Percentiles rank a stretch among this genome's conserved stretches.
Conservation (phyloP, 2,329 filamentous ascomycete genomes). For the Pseudodiploospora longispora region DNA sequence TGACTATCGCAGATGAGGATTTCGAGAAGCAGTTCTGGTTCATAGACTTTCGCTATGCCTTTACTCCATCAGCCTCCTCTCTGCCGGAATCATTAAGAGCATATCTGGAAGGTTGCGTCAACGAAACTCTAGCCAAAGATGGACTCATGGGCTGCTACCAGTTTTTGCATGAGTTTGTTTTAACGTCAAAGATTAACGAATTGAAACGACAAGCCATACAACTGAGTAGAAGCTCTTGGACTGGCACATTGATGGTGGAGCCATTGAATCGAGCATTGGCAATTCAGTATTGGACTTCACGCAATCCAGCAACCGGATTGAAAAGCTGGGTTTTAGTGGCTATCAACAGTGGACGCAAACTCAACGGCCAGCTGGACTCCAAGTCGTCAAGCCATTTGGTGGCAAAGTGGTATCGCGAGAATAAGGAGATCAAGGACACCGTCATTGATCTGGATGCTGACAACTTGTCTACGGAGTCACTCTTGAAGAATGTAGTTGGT, state of each 20-base stretch:
- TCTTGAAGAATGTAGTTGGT: constrained; percentile 68
- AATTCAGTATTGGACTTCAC: constrained; percentile 82
- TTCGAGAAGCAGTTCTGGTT: constrained; percentile 83
- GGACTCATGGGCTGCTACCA: constrained; percentile 76
- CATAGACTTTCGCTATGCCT: constrained; percentile 81
- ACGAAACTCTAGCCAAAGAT: constrained; percentile 59
- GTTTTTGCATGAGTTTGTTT: constrained; percentile 75
- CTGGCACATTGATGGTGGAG: constrained; percentile 68
- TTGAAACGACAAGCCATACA: constrained; percentile 69
- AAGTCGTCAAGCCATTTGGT: constrained; percentile 47
- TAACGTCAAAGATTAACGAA: constrained; percentile 85
- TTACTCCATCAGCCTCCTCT: constrained; percentile 56
- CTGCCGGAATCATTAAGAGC: constrained; percentile 56
- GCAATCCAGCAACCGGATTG: constrained; percentile 39
- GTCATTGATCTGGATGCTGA: constrained; percentile 59
- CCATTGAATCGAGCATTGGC: constrained; percentile 72
- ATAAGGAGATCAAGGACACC: constrained; percentile 62
- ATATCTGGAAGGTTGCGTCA: constrained; percentile 63
- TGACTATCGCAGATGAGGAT: constrained; percentile 84
- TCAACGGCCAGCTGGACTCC: constrained; percentile 28
- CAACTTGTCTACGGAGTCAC: constrained; percentile 62
- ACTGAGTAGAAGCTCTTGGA: constrained; percentile 66
- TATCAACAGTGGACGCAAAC: constrained; percentile 57
- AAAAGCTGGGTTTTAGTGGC: constrained; percentile 93
- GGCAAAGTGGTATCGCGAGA: constrained; percentile 78